Base-by-base conservation (phyloP, 768 basidiomycete genomes). In the Leccinum truebloodii region DNA sequence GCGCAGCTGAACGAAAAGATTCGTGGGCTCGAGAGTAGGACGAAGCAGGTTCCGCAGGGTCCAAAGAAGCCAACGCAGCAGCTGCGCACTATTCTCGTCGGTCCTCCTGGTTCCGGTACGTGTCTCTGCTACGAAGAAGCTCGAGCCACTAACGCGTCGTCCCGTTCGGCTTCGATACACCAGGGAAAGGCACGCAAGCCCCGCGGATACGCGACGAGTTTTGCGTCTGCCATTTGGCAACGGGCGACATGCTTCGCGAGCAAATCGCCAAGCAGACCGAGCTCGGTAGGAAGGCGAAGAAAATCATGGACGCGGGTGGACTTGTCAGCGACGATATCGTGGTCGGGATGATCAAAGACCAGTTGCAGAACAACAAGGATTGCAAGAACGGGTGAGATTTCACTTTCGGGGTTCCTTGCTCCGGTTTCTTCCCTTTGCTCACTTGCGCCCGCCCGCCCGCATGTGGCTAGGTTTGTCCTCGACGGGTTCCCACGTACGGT, bases 401-500 rank as follows among this genome's bases (percentile, higher is more conserved):
- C n/a, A 9, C 44, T 26, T 20, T 24, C n/a, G 18, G 39, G 18
- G 8, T 39, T 48, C 14, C 7, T 6, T 46, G 44, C 12, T 46
- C 5, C 12, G 4, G 9, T 48, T 48, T 24, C 8, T 48, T 6
- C 0, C 28, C 28, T 12, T 26, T 26, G 18, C 24, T n/a, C 52
- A 55, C 46, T 57, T n/a, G n/a, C 41, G n/a, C n/a, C n/a, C n/a
- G n/a, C n/a, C n/a, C n/a, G 58, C 37, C 12, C 3, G 34, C 13
- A 8, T 3, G 16, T 22, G 26, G 10, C 16, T 66, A 98, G 96
- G 39, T 99, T 99, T 76, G 97, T 99, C 59, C 82, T 99, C 54
- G 97, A 99, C 70, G 97, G 97, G n/a, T 99, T 99, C 86, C 97
- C 97, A 46, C 89, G 97, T 48, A 98, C 96, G 4, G 93, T 98